Conservation (phyloP, 441 rosid genomes). For the Gossypium laxum region DNA sequence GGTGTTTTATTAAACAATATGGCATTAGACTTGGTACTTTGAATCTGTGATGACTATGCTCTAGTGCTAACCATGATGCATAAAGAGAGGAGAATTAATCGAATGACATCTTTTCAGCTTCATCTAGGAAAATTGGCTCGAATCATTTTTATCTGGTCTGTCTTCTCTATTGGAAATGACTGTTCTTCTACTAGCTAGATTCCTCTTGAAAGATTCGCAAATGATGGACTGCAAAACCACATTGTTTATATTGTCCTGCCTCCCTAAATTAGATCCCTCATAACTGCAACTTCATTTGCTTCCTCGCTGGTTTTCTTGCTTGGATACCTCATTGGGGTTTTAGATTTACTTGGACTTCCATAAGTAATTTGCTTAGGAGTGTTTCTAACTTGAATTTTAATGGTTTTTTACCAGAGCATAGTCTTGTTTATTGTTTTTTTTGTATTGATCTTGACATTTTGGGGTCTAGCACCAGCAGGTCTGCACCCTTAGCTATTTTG, state of each 20-base stretch:
- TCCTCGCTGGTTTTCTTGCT: slow-evolving; percentile 1
- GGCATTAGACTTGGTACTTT: neutral
- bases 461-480: neutral
- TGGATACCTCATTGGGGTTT: neutral
- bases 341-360: neutral
- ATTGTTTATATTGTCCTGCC: neutral
- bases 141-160: neutral
- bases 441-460: neutral
- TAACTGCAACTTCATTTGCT: neutral
- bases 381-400: neutral
- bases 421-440: neutral
- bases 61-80: slow-evolving; percentile 6
- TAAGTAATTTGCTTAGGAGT: neutral
- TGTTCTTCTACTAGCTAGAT: neutral
- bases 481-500: neutral
- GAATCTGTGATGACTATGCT: neutral
- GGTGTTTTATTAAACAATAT: neutral
- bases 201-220: neutral
- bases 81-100: neutral
- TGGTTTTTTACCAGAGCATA: neutral
- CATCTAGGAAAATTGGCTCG: neutral
- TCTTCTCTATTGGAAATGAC: neutral
- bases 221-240: neutral
- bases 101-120: neutral
- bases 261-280: slow-evolving; percentile 1